Percentiles rank a stretch among this genome's conserved stretches.
These are phyloP conservation scores for Botrytis fabae DNA, from an alignment of 2,329 filamentous ascomycete genomes.

Conservation along the genomic window DNA sequence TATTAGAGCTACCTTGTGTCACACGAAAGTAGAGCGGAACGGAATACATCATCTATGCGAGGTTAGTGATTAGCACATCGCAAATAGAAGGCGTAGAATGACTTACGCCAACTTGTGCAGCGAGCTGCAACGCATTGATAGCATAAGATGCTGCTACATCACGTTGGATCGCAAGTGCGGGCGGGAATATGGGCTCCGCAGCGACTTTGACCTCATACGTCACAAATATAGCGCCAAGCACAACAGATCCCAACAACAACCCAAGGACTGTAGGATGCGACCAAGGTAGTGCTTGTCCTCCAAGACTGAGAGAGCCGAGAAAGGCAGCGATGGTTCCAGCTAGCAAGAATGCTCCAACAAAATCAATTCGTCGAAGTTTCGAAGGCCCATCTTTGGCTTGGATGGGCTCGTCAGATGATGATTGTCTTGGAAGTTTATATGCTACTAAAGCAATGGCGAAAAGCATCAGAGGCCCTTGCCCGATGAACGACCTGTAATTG, in stretches of 20 bases:
- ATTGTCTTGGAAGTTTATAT: constrained; percentile 49
- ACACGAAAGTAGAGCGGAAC: constrained; percentile 71
- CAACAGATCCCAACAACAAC: constrained; percentile 40
- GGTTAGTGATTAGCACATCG: constrained; percentile 1
- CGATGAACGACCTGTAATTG: constrained; percentile 62
- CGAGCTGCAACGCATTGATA: constrained; percentile 53
- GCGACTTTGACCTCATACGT: constrained; percentile 46
- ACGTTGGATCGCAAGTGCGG: constrained; percentile 53
- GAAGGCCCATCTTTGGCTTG: constrained; percentile 61
- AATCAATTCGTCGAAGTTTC: constrained; percentile 70
- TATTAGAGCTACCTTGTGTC: constrained; percentile 57
- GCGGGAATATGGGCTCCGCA: constrained; percentile 58
- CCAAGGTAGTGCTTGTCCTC: constrained; percentile 47
- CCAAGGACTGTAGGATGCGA: constrained; percentile 40
- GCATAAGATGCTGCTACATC: constrained; percentile 56
- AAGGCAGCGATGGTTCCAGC: constrained; percentile 33
- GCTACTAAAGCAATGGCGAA: constrained; percentile 65
- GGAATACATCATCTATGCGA: constrained; percentile 57
- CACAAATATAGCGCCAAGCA: constrained; percentile 34
- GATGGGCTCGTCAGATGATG: constrained; percentile 52
- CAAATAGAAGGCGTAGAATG: constrained; percentile 22
- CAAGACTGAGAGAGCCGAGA: constrained; percentile 51
- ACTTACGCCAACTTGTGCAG: constrained; percentile 58
- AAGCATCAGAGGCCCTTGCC: constrained; percentile 68
- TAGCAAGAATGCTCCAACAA: constrained; percentile 64